Evolutionary conservation across 495 filamentous ascomycete species (phyloP).

Genomic region (Xylaria bambusicola): DNA sequence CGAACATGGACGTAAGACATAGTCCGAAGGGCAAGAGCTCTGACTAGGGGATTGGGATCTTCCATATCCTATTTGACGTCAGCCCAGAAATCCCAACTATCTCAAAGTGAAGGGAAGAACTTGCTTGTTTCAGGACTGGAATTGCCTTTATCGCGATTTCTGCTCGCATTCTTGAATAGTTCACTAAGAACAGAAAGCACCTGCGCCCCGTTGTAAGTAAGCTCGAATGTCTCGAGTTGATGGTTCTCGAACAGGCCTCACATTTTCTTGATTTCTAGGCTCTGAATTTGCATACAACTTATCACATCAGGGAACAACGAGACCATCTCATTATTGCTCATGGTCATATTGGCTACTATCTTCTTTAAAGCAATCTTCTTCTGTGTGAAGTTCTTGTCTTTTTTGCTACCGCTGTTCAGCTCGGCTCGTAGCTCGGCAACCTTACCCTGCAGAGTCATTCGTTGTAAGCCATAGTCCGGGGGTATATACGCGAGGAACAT

Average conservation of each 20-base stretch:
- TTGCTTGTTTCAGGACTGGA: conserved; percentile 79
- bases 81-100: not conserved
- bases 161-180: conserved; percentile 92
- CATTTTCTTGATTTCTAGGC: conserved; percentile 99
- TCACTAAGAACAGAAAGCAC: conserved; percentile 97
- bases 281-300: conserved; percentile 88
- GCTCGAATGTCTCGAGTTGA: not conserved
- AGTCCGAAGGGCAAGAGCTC: conserved; percentile 89
- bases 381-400: conserved; percentile 94
- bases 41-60: conserved; percentile 87
- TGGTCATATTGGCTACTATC: conserved; percentile 99
- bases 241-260: conserved; percentile 44
- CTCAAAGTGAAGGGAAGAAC: conserved; percentile 24
- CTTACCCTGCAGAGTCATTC: conserved; percentile 77
- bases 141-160: conserved; percentile 93
- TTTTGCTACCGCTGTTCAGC: conserved; percentile 90
- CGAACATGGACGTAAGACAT: conserved; percentile 97
- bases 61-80: conserved; percentile 74
- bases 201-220: conserved; percentile 50
- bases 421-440: conserved; percentile 95
- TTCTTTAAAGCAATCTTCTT: conserved; percentile 99
- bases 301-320: conserved; percentile 95
- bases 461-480: conserved; percentile 42
- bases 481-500: conserved; percentile 55
- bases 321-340: conserved; percentile 99